Evolutionary conservation across 2,329 filamentous ascomycete genomes (phyloP), one percentile per base, ranked within the genome.

Genomic region (Stagonosporopsis cucurbitacearum): DNA sequence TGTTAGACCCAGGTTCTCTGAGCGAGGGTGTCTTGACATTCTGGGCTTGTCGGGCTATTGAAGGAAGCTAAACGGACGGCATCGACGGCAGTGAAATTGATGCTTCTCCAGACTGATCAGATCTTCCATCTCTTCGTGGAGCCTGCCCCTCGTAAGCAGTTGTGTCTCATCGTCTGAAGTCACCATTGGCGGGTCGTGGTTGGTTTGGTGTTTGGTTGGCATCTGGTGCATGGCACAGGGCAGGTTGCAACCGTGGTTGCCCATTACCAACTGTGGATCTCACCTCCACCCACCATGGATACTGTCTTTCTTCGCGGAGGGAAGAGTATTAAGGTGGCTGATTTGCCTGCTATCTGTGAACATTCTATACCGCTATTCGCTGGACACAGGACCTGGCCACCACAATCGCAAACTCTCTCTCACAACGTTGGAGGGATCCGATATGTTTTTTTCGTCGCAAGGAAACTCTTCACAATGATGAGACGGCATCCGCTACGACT

Each of bases 21-120:
- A 72, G 43, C 61, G 60, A 57, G 69, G 70, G 0, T 62, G 44
- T 51, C 42, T 73, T 44, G 61, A 69, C 26, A 68, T 73, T 13
- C 48, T 73, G 17, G 66, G 64, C 0, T 39, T 70, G 55, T 58
- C 58, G 4, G 26, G 44, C 25, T 56, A 46, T 17, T 58, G 23
- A 50, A n/a, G n/a, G n/a, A n/a, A n/a, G n/a, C n/a, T n/a, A n/a
- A n/a, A n/a, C n/a, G n/a, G n/a, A n/a, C n/a, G n/a, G n/a, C n/a
- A n/a, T n/a, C n/a, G n/a, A n/a, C n/a, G n/a, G n/a, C n/a, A n/a
- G n/a, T n/a, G n/a, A n/a, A n/a, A n/a, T 26, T 26, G 25, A 26
- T 26, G 5, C 25, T 9, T 26, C 25, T 26, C 25, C 25, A n/a
- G n/a, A n/a, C n/a, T 26, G 25, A 26, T 26, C 25, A 26, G 12